These are phyloP conservation scores for Marasmius fiardii DNA, from an alignment of 1,284 basidiomycete species.

Conservation along the genomic window DNA sequence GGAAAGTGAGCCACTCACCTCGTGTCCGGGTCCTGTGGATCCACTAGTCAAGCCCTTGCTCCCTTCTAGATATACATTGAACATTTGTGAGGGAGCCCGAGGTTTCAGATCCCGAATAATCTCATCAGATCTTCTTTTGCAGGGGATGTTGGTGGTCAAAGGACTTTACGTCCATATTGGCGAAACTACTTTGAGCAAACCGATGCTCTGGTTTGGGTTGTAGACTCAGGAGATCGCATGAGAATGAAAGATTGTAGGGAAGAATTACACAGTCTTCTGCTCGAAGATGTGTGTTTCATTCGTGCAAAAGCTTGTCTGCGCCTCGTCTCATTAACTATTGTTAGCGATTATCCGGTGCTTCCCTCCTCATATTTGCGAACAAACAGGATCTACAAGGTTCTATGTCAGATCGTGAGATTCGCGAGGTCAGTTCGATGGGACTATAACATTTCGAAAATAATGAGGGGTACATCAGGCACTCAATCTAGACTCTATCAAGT, in stretches of 20 bases:
- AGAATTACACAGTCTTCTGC: slow-evolving; percentile 83
- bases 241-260: slow-evolving; percentile 87
- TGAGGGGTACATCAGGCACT: slow-evolving; percentile 53
- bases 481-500: slow-evolving; percentile 72
- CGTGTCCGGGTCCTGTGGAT: slow-evolving; percentile 18
- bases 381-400: slow-evolving; percentile 95
- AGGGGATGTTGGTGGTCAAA: slow-evolving; percentile 99
- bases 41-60: slow-evolving; percentile 2
- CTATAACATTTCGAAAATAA: slow-evolving; percentile 14
- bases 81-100: slow-evolving; percentile 71
- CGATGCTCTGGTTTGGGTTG: slow-evolving; percentile 98
- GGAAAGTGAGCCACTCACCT: slow-evolving; percentile 61
- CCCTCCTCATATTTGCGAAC: slow-evolving; percentile 96
- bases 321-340: slow-evolving; percentile 9
- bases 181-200: slow-evolving; percentile 99
- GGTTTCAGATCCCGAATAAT: slow-evolving; percentile 15
- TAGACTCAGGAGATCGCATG: slow-evolving; percentile 90
- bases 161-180: slow-evolving; percentile 96
- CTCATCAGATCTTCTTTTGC: slow-evolving; percentile 2
- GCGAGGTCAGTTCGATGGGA: slow-evolving; percentile 53
- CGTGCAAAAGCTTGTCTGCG: slow-evolving; percentile 10
- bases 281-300: slow-evolving; percentile 80
- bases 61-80: slow-evolving; percentile 76
- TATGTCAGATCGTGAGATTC: slow-evolving; percentile 80
- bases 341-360: slow-evolving; percentile 90